phyloP scores from a whole-genome alignment of 2,329 filamentous ascomycete species.

The Thelonectria rubi region DNA sequence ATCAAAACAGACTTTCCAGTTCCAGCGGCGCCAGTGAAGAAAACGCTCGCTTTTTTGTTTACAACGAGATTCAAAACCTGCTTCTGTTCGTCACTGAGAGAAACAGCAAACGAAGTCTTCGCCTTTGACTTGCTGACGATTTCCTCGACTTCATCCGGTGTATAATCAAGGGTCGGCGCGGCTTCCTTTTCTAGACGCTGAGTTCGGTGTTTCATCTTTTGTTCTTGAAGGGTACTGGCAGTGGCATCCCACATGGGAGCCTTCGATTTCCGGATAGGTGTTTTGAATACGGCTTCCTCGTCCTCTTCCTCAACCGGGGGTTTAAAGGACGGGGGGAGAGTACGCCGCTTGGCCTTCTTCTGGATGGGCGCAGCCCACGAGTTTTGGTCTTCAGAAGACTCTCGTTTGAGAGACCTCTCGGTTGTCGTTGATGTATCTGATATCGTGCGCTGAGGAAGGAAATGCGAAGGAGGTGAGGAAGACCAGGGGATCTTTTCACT shows the following conservation, averaged over 20 bases:
- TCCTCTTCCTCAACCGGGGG: slow-evolving; percentile 49
- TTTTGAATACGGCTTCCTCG: slow-evolving; percentile 39
- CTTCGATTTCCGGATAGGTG: slow-evolving; percentile 41
- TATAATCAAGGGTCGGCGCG: slow-evolving; percentile 47
- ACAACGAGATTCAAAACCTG: slow-evolving; percentile 85
- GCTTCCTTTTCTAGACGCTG: slow-evolving; percentile 55
- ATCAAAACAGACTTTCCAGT: slow-evolving; percentile 98
- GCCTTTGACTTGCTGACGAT: slow-evolving; percentile 43
- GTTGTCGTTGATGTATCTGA: slow-evolving; percentile 32
- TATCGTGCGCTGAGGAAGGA: slow-evolving; percentile 45
- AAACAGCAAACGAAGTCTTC: slow-evolving; percentile 60
- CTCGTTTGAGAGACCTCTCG: slow-evolving; percentile 53
- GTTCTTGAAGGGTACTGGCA: slow-evolving; percentile 61
- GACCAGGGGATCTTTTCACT: slow-evolving; percentile 73
- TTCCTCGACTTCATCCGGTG: slow-evolving; percentile 49
- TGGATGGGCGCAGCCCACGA: slow-evolving; percentile 34
- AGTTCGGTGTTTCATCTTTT: slow-evolving; percentile 77
- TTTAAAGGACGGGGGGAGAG: slow-evolving; percentile 63
- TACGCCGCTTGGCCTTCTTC: slow-evolving; percentile 67
- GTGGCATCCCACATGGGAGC: slow-evolving; percentile 38
- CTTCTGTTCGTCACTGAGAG: slow-evolving; percentile 86
- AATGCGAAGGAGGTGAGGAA: slow-evolving; percentile 66
- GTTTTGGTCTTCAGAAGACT: slow-evolving; percentile 48
- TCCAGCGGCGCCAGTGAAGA: slow-evolving; percentile 96
- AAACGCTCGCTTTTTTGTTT: slow-evolving; percentile 84